Percentiles rank a stretch among this genome's conserved stretches.
Conservation (phyloP, 2,329 filamentous ascomycete species). For the Exutisphaerella laricina region DNA sequence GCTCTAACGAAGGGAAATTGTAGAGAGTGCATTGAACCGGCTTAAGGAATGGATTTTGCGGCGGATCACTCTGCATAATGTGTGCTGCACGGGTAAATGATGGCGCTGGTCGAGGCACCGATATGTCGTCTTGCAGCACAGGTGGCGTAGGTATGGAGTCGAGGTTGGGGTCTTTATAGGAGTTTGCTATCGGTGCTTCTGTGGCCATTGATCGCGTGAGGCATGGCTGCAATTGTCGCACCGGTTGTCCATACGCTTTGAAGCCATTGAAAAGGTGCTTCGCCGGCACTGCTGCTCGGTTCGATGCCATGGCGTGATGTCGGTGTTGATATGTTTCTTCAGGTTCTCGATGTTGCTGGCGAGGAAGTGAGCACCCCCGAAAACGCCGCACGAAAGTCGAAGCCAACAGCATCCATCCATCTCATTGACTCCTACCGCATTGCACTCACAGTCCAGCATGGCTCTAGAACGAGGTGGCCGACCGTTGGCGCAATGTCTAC, state of each 20-base stretch:
- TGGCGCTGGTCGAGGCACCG: conserved; percentile 16
- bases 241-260: conserved; percentile 16
- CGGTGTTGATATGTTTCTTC: conserved; percentile 3
- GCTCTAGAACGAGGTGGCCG: conserved; percentile 36
- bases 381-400: conserved; percentile 9
- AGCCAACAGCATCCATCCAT: conserved; percentile 5
- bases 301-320: conserved; percentile 38
- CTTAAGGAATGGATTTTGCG: conserved; percentile 45
- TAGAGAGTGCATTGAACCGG: conserved; percentile 79
- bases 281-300: conserved; percentile 35
- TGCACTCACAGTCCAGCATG: conserved; percentile 12
- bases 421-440: background rate
- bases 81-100: conserved; percentile 16
- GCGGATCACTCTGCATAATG: conserved; percentile 12
- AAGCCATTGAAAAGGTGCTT: conserved; percentile 31
- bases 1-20: conserved; percentile 84
- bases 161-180: conserved; percentile 34
- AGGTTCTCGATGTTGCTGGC: conserved; percentile 11
- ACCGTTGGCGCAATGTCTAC: conserved; percentile 26
- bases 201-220: conserved; percentile 55
- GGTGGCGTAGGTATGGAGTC: conserved; percentile 27
- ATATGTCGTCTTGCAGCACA: conserved; percentile 19
- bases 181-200: conserved; percentile 38
- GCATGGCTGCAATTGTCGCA: conserved; percentile 12
- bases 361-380: conserved; percentile 2